These are phyloP conservation scores for Dichotomocladium elegans DNA, from an alignment of 371 early-diverging fungal species.

Conservation along the genomic window DNA sequence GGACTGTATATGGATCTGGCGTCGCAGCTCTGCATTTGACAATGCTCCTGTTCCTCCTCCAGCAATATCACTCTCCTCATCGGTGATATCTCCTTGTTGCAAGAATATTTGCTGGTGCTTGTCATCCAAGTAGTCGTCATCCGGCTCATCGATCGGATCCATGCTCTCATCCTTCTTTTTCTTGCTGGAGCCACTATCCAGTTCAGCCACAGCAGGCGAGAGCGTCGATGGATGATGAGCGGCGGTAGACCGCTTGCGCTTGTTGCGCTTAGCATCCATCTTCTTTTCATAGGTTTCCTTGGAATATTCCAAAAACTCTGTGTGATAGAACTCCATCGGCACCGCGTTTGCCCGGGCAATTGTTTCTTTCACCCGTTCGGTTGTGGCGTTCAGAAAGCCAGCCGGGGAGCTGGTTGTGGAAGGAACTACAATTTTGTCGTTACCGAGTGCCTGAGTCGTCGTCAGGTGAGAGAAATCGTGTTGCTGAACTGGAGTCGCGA, in stretches of 20 bases:
- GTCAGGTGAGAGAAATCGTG: too few species aligned
- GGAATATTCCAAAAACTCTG: slow-evolving; percentile 46
- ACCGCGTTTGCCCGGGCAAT: slow-evolving; percentile 45
- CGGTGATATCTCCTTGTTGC: too few species aligned
- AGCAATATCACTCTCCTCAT: too few species aligned
- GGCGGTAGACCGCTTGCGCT: slow-evolving; percentile 30
- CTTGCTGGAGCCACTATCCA: too few species aligned
- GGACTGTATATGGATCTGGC: slow-evolving; percentile 53
- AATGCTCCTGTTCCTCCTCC: neutral
- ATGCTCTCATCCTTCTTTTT: slow-evolving; percentile 20
- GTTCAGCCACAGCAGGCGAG: slow-evolving; percentile 2
- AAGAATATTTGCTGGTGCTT: slow-evolving; percentile 14
- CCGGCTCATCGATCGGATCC: slow-evolving; percentile 16
- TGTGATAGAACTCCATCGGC: slow-evolving; percentile 48
- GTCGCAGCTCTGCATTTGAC: slow-evolving; percentile 31
- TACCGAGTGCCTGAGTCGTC: too few species aligned
- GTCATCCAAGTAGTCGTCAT: slow-evolving; percentile 24
- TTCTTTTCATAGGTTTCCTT: slow-evolving; percentile 46
- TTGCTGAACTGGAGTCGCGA: too few species aligned
- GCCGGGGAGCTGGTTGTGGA: neutral
- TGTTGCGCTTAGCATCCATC: slow-evolving; percentile 38
- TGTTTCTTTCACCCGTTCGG: slow-evolving; percentile 45
- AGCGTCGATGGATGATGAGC: slow-evolving; percentile 3
- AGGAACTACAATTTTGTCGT: too few species aligned
- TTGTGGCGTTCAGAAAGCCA: slow-evolving; percentile 24